Conservation (phyloP, 2,329 filamentous ascomycete species). For the Aspergillus bombycis region DNA sequence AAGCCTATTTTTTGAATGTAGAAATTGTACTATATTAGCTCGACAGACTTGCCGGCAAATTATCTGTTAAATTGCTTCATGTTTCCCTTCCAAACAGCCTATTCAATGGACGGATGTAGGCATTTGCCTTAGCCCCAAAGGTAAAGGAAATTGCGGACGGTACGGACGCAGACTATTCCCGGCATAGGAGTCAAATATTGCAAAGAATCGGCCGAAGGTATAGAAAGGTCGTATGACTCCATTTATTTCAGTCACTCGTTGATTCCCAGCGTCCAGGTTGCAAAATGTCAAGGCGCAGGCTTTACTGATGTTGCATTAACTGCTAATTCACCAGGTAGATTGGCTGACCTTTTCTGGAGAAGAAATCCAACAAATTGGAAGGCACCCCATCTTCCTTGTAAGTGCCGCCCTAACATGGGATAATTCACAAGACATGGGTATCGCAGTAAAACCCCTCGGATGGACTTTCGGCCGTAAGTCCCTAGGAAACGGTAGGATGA, state of each 20-base stretch:
- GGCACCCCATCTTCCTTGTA: background rate
- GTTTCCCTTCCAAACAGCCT: background rate
- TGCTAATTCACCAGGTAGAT: background rate
- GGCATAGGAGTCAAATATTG: background rate
- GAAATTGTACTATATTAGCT: background rate
- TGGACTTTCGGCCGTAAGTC: background rate
- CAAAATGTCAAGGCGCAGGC: background rate
- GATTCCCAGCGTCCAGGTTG: background rate
- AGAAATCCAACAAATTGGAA: background rate
- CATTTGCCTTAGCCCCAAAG: background rate
- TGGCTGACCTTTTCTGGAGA: background rate
- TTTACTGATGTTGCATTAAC: background rate
- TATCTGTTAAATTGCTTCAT: background rate
- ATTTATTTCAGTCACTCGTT: background rate
- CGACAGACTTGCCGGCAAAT: too few relatives aligned
- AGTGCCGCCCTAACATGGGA: background rate
- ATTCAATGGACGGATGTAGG: background rate
- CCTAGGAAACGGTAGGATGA: background rate
- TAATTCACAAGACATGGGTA: background rate
- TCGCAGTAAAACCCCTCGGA: background rate
- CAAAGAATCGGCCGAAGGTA: background rate
- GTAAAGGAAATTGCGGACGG: background rate
- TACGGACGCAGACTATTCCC: background rate
- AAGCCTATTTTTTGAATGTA: too few relatives aligned
- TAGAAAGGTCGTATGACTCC: background rate